Evolutionary conservation across 2,329 filamentous ascomycete genomes (phyloP), one percentile per base, ranked within the genome.

Genomic region (Ceratocystis colombiana): DNA sequence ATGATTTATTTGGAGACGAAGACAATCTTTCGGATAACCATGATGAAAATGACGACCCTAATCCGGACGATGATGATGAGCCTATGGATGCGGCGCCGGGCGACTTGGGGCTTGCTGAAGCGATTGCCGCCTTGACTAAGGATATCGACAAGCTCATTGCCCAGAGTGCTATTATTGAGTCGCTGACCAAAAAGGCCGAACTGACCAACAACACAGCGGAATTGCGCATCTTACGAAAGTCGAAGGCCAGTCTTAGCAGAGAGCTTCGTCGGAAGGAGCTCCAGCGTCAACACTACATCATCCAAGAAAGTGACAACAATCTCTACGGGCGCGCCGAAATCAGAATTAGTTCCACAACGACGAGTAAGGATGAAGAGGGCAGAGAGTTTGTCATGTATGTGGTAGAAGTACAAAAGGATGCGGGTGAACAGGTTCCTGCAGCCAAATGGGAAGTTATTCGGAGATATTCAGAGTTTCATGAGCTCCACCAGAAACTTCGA

Each of bases 291-390:
- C 95, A 99, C 74, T 99, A 99, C 71, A 90, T 96, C 59, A 86
- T 97, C 6, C 94, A 99, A 75, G 94, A 99, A 76, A 96, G 91
- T 73, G 95, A 99, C 74, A 99, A 96, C 75, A 96, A 91, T 74
- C 80, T 99, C 28, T 97, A 96, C 72, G 94, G 94, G 1, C 88
- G 93, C 20, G 93, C 94, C 1, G 90, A 86, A 0, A 85, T 97
- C 71, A 88, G 84, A 71, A 96, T 99, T 73, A 94, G 94, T 72
- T 90, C 89, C 0, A 92, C 96, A 65, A 90, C 96, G 77, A 90
- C 96, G 15, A 93, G 91, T 5, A 88, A 86, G 69, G 94, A 97
- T 70, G 88, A 93, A 33, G 92, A 96, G 71, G 93, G 93, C 5
- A 88, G 90, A 71, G 94, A 99, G 73, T 99, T 88, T 73, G 94